Evolutionary conservation across 352 stramenopile genomes (phyloP).

Genomic region (Pythium folliculosum): DNA sequence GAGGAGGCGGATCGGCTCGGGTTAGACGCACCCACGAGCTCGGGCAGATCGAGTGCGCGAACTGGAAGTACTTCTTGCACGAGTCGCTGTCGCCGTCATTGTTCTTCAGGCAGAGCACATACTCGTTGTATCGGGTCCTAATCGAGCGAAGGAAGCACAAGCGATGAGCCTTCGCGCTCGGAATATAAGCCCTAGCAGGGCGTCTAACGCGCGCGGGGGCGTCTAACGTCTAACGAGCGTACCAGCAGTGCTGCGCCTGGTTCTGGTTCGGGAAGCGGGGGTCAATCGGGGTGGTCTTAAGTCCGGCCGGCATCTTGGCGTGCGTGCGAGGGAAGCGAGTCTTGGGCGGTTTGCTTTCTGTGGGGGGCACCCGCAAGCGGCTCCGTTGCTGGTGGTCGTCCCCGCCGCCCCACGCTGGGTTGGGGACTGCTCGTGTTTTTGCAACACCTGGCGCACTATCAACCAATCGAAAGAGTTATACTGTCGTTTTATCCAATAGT

Average conservation of each 20-base stretch:
- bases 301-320: constrained; percentile 54
- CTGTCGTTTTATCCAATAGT: no score
- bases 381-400: constrained; percentile 21
- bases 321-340: background rate
- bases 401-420: constrained; percentile 1
- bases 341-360: constrained; percentile 24
- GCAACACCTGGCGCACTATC: constrained; percentile 14
- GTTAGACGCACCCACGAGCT: constrained; percentile 61
- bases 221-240: constrained; percentile 9
- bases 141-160: background rate
- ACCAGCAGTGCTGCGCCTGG: constrained; percentile 88
- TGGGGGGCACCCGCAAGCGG: background rate
- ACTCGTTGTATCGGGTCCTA: constrained; percentile 97
- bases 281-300: constrained; percentile 87
- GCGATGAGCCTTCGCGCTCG: constrained; percentile 1
- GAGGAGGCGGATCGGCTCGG: no score
- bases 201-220: background rate
- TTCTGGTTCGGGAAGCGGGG: constrained; percentile 88
- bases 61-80: constrained; percentile 82
- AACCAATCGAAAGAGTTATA: background rate
- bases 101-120: constrained; percentile 95
- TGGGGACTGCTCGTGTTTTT: constrained; percentile 29
- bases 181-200: no score
- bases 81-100: constrained; percentile 93
- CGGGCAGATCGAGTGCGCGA: constrained; percentile 75